Percentiles rank a stretch among this genome's conserved stretches.
phyloP scores from a whole-genome alignment of 768 basidiomycete genomes.

The Sarcomyxa edulis region DNA sequence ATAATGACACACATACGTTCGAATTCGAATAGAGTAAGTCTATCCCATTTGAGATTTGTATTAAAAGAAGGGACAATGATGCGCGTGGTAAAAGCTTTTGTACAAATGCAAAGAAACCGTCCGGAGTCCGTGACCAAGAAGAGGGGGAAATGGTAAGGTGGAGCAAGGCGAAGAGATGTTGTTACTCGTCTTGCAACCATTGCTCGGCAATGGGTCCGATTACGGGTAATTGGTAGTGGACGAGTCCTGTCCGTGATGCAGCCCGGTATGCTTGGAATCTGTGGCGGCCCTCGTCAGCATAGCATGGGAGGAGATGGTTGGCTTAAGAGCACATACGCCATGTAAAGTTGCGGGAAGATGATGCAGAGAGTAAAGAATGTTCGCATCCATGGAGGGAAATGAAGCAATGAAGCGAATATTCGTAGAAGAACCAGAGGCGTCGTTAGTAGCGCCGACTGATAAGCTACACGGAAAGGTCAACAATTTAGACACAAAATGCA shows the following conservation, averaged over 20 bases:
- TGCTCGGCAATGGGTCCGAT: slow-evolving; percentile 62
- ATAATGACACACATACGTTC: too few species aligned
- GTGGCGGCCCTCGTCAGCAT: too few species aligned
- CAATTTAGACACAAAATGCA: background rate
- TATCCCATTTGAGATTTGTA: too few species aligned
- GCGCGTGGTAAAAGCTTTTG: background rate
- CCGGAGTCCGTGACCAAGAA: too few species aligned
- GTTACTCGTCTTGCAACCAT: slow-evolving; percentile 63
- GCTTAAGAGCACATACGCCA: slow-evolving; percentile 51
- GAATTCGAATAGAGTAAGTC: too few species aligned
- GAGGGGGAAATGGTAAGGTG: too few species aligned
- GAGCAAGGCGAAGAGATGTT: too few species aligned
- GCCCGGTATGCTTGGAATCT: slow-evolving; percentile 50
- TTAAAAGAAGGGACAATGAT: background rate
- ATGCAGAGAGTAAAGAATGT: slow-evolving; percentile 43
- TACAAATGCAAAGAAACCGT: too few species aligned
- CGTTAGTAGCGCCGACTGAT: slow-evolving; percentile 71
- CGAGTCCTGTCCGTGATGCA: slow-evolving; percentile 44
- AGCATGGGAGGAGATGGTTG: too few species aligned
- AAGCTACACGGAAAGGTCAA: slow-evolving; percentile 39
- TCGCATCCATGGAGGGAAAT: slow-evolving; percentile 47
- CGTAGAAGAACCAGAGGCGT: slow-evolving; percentile 55
- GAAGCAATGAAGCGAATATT: slow-evolving; percentile 48
- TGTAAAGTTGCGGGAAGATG: slow-evolving; percentile 35
- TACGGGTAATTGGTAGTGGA: slow-evolving; percentile 55